A percentile compares a stretch with the other conserved stretches of the same genome.
phyloP scores from a whole-genome alignment of 805 yeast species.

The Hanseniaspora mollemarum region DNA sequence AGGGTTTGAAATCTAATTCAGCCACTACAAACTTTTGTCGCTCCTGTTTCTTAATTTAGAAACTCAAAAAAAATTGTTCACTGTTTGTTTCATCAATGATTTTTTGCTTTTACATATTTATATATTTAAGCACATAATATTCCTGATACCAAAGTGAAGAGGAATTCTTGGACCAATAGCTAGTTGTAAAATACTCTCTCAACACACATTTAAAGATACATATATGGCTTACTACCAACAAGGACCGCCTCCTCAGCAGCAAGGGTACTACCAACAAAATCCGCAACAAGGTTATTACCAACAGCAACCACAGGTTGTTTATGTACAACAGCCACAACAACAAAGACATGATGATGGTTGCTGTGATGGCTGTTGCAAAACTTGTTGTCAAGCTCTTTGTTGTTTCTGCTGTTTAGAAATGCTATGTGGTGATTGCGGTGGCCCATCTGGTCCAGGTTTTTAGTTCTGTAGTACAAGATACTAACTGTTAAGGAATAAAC shows the following conservation, averaged over 20 bases:
- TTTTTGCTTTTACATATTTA: too few species aligned
- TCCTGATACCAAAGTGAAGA: background rate
- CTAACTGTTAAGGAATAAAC: too few species aligned
- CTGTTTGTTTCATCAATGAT: too few species aligned
- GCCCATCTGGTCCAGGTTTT: background rate
- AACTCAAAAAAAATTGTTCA: background rate
- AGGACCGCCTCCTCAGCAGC: slow-evolving; percentile 17
- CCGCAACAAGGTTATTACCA: slow-evolving; percentile 22
- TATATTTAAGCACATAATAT: too few species aligned
- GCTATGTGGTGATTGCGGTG: slow-evolving; percentile 21
- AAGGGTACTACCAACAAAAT: slow-evolving; percentile 21
- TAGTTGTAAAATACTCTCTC: background rate
- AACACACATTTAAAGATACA: too few species aligned
- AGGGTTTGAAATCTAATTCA: too few species aligned
- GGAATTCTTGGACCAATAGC: background rate
- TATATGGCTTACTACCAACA: slow-evolving; percentile 18
- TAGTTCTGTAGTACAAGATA: too few species aligned
- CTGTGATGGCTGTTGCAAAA: slow-evolving; percentile 26
- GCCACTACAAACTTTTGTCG: background rate
- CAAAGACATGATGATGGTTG: slow-evolving; percentile 22
- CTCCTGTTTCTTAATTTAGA: background rate
- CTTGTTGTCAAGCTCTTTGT: slow-evolving; percentile 25
- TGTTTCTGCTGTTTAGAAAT: slow-evolving; percentile 29
- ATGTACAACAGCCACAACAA: slow-evolving; percentile 24
- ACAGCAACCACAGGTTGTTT: slow-evolving; percentile 21